Conservation (phyloP, 352 stramenopile genomes). For the Phytophthora sp. region DNA sequence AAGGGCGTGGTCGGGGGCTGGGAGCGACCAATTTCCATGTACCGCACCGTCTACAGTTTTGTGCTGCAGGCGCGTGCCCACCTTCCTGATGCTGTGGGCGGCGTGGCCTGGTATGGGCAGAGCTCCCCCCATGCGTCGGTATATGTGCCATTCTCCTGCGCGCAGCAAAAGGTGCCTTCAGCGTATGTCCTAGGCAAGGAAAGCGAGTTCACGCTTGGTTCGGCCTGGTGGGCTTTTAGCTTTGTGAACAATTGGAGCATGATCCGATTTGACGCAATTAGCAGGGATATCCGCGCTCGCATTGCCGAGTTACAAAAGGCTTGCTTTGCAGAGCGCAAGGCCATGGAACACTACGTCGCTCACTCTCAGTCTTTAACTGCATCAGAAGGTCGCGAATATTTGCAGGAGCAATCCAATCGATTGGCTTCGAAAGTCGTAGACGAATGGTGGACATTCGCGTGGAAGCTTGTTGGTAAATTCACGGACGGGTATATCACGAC, state of each 20-base stretch:
- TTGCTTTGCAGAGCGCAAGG: constrained; percentile 37
- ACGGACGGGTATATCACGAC: constrained; percentile 78
- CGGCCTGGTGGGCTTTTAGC: constrained; percentile 87
- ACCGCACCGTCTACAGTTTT: constrained; percentile 91
- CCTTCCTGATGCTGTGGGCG: constrained; percentile 57
- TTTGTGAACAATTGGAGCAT: constrained; percentile 90
- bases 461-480: constrained; percentile 78
- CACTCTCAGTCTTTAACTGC: constrained; percentile 14
- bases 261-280: constrained; percentile 82
- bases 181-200: constrained; percentile 74
- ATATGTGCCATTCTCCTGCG: constrained; percentile 78
- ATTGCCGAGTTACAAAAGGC: constrained; percentile 48
- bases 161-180: constrained; percentile 48
- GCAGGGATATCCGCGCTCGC: constrained; percentile 53
- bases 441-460: constrained; percentile 74
- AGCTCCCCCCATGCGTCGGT: constrained; percentile 72
- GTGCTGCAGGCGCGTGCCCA: constrained; percentile 57
- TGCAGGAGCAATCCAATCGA: constrained; percentile 55
- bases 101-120: constrained; percentile 74
- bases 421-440: constrained; percentile 65
- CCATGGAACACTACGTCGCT: constrained; percentile 34
- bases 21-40: constrained; percentile 93
- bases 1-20: constrained; percentile 72
- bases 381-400: constrained; percentile 21
- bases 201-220: constrained; percentile 67